These are phyloP conservation scores for Metschnikowia vanudenii DNA, from an alignment of 805 yeast genomes.

Conservation along the genomic window DNA sequence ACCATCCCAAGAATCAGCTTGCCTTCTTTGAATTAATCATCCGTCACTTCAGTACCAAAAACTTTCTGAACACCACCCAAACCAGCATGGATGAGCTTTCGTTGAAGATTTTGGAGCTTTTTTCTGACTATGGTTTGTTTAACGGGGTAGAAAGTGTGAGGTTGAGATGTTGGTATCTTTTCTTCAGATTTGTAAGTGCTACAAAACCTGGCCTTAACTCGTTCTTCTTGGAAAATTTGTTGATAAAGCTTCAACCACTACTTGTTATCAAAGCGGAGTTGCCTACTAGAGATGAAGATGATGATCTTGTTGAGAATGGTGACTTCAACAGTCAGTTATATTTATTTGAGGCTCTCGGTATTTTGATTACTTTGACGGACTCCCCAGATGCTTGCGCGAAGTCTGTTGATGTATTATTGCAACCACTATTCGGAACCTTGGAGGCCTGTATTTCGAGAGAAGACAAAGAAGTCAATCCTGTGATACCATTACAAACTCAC, in stretches of 20 bases:
- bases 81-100: slow-evolving; percentile 48
- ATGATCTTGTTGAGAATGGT: slow-evolving; percentile 46
- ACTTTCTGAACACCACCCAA: slow-evolving; percentile 32
- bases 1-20: slow-evolving; percentile 81
- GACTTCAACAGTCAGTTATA: slow-evolving; percentile 76
- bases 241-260: slow-evolving; percentile 60
- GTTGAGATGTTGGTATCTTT: slow-evolving; percentile 85
- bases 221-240: slow-evolving; percentile 52
- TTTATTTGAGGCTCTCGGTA: slow-evolving; percentile 82
- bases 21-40: slow-evolving; percentile 82
- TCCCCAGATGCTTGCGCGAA: slow-evolving; percentile 31
- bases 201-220: slow-evolving; percentile 62
- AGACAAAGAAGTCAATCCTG: slow-evolving; percentile 38
- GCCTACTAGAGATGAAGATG: slow-evolving; percentile 55
- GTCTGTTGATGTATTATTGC: slow-evolving; percentile 64
- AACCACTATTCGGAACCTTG: slow-evolving; percentile 70
- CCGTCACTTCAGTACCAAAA: slow-evolving; percentile 64
- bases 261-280: slow-evolving; percentile 61
- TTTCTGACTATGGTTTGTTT: slow-evolving; percentile 80
- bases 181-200: slow-evolving; percentile 75
- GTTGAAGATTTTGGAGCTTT: slow-evolving; percentile 66
- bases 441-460: slow-evolving; percentile 55
- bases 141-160: slow-evolving; percentile 72
- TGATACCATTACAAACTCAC: slow-evolving; percentile 69
- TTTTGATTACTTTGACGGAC: slow-evolving; percentile 52